phyloP scores from a whole-genome alignment of 164 flowering plant genomes.

The Chloranthus sessilifolius region DNA sequence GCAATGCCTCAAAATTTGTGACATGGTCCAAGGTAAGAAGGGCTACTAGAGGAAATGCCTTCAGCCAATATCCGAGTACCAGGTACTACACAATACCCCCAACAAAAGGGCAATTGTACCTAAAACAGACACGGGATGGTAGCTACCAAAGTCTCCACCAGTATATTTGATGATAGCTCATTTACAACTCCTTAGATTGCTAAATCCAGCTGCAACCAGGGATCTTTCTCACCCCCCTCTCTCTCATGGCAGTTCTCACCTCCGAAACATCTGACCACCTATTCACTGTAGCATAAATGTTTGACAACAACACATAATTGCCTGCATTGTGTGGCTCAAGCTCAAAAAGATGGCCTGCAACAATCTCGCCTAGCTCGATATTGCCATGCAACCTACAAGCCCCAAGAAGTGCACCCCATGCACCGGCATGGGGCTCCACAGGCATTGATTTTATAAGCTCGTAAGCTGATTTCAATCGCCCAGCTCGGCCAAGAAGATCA shows the following conservation, averaged over 20 bases:
- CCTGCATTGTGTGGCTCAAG: slow-evolving; percentile 16
- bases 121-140: too few species aligned
- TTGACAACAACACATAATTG: slow-evolving; percentile 16
- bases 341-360: slow-evolving; percentile 12
- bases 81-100: too few species aligned
- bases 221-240: slow-evolving; percentile 15
- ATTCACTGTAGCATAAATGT: slow-evolving; percentile 16
- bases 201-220: slow-evolving; percentile 20
- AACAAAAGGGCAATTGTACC: too few species aligned
- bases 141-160: too few species aligned
- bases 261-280: slow-evolving; percentile 14
- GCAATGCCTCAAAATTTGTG: too few species aligned
- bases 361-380: slow-evolving; percentile 14
- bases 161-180: too few species aligned
- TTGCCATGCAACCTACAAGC: slow-evolving; percentile 15
- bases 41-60: too few species aligned
- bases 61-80: too few species aligned
- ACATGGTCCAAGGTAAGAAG: too few species aligned
- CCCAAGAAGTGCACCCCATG: slow-evolving; percentile 19
- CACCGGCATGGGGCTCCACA: slow-evolving; percentile 14
- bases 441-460: slow-evolving; percentile 14
- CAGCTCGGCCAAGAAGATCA: slow-evolving; percentile 13
- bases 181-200: too few species aligned
- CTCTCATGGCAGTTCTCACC: slow-evolving; percentile 15
- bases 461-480: slow-evolving; percentile 10